phyloP scores from a whole-genome alignment of 768 basidiomycete genomes.

The Pleurotus giganteus region DNA sequence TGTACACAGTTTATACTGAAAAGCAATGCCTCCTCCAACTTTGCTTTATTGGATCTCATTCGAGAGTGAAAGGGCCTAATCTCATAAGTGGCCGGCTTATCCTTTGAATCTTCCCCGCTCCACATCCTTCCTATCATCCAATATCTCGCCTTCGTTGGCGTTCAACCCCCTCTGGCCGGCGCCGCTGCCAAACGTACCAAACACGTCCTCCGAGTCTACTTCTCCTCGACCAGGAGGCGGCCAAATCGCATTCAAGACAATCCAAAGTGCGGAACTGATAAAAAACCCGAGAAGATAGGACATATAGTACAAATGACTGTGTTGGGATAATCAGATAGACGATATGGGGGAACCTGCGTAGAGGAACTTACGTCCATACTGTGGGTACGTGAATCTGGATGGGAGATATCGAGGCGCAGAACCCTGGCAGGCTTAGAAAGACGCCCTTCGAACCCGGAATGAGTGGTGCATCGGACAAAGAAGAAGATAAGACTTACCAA shows the following conservation, averaged over 20 bases:
- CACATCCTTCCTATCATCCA: background rate
- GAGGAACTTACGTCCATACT: slow-evolving; percentile 21
- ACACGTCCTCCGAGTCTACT: slow-evolving; percentile 20
- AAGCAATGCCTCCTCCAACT: no score
- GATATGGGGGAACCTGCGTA: background rate
- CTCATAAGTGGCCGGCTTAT: no score
- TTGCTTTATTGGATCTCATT: no score
- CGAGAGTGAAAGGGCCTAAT: no score
- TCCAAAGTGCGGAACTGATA: slow-evolving; percentile 22
- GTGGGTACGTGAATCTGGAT: slow-evolving; percentile 14
- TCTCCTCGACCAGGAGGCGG: slow-evolving; percentile 23
- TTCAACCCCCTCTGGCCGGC: background rate
- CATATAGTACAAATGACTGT: slow-evolving; percentile 24
- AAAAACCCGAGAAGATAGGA: slow-evolving; percentile 23
- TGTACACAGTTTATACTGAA: no score
- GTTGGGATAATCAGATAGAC: background rate
- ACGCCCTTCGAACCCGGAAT: slow-evolving; percentile 19
- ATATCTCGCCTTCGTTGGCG: background rate
- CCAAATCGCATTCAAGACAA: slow-evolving; percentile 19
- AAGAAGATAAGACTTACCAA: slow-evolving; percentile 16
- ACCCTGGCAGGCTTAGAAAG: slow-evolving; percentile 28
- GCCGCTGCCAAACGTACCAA: slow-evolving; percentile 18
- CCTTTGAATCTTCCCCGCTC: no score
- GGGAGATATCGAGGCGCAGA: slow-evolving; percentile 20
- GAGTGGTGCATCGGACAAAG: background rate